Evolutionary conservation across 768 basidiomycete genomes (phyloP), one percentile per base, ranked within the genome.

Genomic region (Leccinum broughii): DNA sequence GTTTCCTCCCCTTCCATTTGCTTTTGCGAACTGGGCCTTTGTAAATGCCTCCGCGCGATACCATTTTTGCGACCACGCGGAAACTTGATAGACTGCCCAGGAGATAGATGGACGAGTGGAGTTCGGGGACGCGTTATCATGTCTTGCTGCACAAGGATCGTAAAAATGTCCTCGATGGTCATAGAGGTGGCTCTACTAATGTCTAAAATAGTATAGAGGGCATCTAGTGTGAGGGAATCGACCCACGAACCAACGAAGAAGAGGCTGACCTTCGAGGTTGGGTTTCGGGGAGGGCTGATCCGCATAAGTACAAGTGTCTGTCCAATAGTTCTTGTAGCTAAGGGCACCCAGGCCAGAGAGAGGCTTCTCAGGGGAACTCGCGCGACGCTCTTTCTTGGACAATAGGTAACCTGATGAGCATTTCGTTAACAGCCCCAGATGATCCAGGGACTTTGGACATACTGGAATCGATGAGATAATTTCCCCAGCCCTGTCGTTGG

Each of bases 391-490:
- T 70, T 97, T 97, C 81, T 92, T 96, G 7, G 95, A 97, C 64
- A 99, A 77, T 10, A 97, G 80, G 77, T 97, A 99, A 76, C 97
- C 96, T 98, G 64, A n/a, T 7, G 17, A 15, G 7, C 32, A 32
- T 41, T 51, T 35, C 32, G n/a, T 69, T 7, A 60, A 54, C 6
- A 37, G n/a, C 26, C n/a, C 13, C 32, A 28, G 26, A 60, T 2
- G 7, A 57, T 58, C 58, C 39, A 68, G 58, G 30, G 57, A 61
- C 54, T 28, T 55, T 22, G 26, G 46, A 66, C 68, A 41, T 56
- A 98, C 96, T 99, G 77, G 98, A 98, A 76, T 98, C 97, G 66
- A 99, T 98, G 67, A 99, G 82, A 57, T 93, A 82, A 74, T 94
- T 93, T 11, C 97, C 97, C 95, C 96, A 99, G 0, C 97, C 97